phyloP scores from a whole-genome alignment of 1,284 basidiomycete genomes.

The Erythrobasidium hasegawianum region DNA sequence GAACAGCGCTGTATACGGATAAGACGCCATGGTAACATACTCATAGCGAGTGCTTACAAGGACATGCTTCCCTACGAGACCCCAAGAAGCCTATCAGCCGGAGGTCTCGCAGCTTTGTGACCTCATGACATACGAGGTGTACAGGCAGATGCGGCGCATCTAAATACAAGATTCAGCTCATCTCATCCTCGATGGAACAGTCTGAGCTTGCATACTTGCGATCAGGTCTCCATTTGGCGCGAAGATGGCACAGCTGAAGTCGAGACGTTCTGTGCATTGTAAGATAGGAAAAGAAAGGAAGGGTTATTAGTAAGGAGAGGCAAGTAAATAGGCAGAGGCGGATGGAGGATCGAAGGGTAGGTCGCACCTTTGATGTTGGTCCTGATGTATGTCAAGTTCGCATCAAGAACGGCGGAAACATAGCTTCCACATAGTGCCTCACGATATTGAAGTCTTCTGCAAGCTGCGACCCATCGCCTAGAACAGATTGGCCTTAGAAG shows the following conservation, averaged over 20 bases:
- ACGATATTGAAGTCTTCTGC: slow-evolving; percentile 80
- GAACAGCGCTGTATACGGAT: slow-evolving; percentile 31
- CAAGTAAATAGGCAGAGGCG: too few relatives aligned
- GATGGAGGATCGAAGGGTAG: too few relatives aligned
- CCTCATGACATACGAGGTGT: slow-evolving; percentile 49
- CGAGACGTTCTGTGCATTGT: slow-evolving; percentile 44
- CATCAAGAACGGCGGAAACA: too few relatives aligned
- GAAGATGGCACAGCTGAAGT: slow-evolving; percentile 70
- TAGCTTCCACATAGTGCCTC: neutral
- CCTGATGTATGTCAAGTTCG: too few relatives aligned
- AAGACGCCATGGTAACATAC: too few relatives aligned
- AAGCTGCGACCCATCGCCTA: slow-evolving; percentile 88
- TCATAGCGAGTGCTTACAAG: slow-evolving; percentile 8
- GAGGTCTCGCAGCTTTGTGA: too few relatives aligned
- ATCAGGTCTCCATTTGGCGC: slow-evolving; percentile 85
- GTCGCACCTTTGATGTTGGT: slow-evolving; percentile 40
- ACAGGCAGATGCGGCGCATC: slow-evolving; percentile 69
- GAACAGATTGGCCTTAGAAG: slow-evolving; percentile 49
- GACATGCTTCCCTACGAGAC: slow-evolving; percentile 35
- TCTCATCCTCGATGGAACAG: neutral
- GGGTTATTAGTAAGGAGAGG: too few relatives aligned
- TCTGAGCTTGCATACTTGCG: slow-evolving; percentile 70
- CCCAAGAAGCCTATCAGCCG: neutral
- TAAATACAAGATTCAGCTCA: slow-evolving; percentile 44
- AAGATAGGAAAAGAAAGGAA: too few relatives aligned